Evolutionary conservation across 768 basidiomycete species (phyloP).

Genomic region (Myochromella boudieri): DNA sequence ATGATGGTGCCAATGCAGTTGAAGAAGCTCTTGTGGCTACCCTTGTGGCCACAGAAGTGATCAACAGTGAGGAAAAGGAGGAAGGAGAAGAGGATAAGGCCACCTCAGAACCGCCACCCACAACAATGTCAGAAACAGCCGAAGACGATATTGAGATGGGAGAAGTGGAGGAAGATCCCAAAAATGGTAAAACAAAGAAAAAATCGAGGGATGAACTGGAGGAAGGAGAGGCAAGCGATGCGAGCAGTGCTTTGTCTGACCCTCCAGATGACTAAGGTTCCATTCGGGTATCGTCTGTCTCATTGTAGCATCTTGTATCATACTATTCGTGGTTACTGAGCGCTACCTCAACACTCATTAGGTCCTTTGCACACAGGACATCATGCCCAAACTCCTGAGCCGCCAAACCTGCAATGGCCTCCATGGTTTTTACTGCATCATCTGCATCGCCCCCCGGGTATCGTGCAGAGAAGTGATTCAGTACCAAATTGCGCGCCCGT

Average conservation of each 20-base stretch:
- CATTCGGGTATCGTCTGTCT: slow-evolving; percentile 14
- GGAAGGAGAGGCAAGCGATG: slow-evolving; percentile 85
- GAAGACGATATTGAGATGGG: slow-evolving; percentile 88
- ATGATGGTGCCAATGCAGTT: slow-evolving; percentile 14
- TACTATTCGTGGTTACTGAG: slow-evolving; percentile 27
- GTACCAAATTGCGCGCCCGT: slow-evolving; percentile 56
- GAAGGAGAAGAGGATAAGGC: slow-evolving; percentile 41
- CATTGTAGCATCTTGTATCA: slow-evolving; percentile 16
- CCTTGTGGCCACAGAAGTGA: background rate
- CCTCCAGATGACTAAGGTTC: slow-evolving; percentile 56
- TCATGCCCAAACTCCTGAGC: slow-evolving; percentile 50
- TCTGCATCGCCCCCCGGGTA: slow-evolving; percentile 68
- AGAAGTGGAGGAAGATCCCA: slow-evolving; percentile 77
- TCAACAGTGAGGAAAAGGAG: slow-evolving; percentile 29
- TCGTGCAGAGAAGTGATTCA: slow-evolving; percentile 86
- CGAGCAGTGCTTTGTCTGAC: slow-evolving; percentile 76
- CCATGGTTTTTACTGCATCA: slow-evolving; percentile 56
- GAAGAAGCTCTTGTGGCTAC: slow-evolving; percentile 12
- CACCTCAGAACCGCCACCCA: slow-evolving; percentile 17
- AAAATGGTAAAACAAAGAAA: slow-evolving; percentile 48
- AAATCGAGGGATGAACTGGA: slow-evolving; percentile 72
- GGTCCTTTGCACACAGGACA: slow-evolving; percentile 70
- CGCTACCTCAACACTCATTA: slow-evolving; percentile 67
- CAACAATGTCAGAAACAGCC: slow-evolving; percentile 16
- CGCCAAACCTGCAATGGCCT: slow-evolving; percentile 59